Conservation (phyloP, 257 asterid genomes). For the Nicotiana obtusifolia region DNA sequence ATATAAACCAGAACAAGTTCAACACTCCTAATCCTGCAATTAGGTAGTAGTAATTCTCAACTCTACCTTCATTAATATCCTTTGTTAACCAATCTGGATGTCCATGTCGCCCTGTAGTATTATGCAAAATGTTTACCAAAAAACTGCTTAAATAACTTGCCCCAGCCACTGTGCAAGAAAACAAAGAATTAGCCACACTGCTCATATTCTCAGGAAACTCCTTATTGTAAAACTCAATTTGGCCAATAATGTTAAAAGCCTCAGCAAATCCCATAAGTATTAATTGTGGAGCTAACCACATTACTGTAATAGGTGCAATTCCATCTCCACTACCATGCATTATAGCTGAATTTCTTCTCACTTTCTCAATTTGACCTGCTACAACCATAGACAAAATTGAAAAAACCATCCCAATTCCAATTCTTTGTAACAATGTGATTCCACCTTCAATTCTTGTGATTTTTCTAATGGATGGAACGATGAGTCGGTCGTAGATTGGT, state of each 20-base stretch:
- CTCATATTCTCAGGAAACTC: slow-evolving; percentile 85
- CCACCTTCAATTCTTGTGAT: slow-evolving; percentile 60
- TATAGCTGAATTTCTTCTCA: slow-evolving; percentile 42
- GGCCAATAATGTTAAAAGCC: slow-evolving; percentile 76
- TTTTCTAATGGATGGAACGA: slow-evolving; percentile 49
- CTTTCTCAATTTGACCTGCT: slow-evolving; percentile 56
- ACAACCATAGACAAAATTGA: slow-evolving; percentile 64
- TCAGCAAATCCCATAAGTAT: slow-evolving; percentile 87
- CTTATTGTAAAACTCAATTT: slow-evolving; percentile 72
- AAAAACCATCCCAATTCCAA: slow-evolving; percentile 69
- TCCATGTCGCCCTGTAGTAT: slow-evolving; percentile 39
- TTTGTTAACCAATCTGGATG: slow-evolving; percentile 75
- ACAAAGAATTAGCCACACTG: slow-evolving; percentile 77
- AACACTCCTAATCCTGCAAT: slow-evolving; percentile 65
- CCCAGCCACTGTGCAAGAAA: slow-evolving; percentile 57
- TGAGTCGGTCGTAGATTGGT: slow-evolving; percentile 58
- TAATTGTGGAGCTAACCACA: slow-evolving; percentile 87
- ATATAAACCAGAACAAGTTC: slow-evolving; percentile 49
- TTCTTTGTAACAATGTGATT: slow-evolving; percentile 67
- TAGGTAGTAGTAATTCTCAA: slow-evolving; percentile 60
- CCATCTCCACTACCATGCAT: slow-evolving; percentile 30
- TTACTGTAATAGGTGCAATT: slow-evolving; percentile 46
- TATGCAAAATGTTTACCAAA: slow-evolving; percentile 60
- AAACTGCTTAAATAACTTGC: slow-evolving; percentile 54
- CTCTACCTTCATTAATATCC: slow-evolving; percentile 50